Conservation (phyloP, 257 asterid genomes). For the Datura wrightii region DNA sequence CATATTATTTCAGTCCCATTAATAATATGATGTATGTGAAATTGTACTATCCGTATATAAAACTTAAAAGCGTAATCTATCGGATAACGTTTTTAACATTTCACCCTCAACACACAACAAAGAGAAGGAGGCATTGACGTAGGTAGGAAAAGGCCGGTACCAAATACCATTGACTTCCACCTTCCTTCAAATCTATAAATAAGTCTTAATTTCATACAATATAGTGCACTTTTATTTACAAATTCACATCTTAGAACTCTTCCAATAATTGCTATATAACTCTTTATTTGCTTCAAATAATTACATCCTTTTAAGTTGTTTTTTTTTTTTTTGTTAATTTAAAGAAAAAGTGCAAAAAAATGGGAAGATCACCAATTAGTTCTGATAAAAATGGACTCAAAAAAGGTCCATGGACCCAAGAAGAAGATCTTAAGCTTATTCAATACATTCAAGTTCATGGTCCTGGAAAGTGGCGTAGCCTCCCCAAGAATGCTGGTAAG, state of each 20-base stretch:
- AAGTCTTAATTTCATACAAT: slow-evolving; percentile 12
- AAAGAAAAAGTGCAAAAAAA: slow-evolving; percentile 16
- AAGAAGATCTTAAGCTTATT: slow-evolving; percentile 70
- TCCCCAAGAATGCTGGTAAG: slow-evolving; percentile 78
- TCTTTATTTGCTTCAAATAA: slow-evolving; percentile 20
- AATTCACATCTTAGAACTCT: background rate
- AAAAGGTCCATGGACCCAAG: slow-evolving; percentile 49
- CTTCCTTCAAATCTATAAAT: slow-evolving; percentile 46
- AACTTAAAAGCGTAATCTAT: too few species aligned
- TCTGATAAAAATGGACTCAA: slow-evolving; percentile 62
- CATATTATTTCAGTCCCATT: too few species aligned
- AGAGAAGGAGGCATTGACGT: slow-evolving; percentile 30
- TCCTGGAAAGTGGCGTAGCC: slow-evolving; percentile 78
- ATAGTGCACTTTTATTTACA: slow-evolving; percentile 29
- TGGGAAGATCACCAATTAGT: slow-evolving; percentile 82
- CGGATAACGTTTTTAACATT: background rate
- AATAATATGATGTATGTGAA: background rate
- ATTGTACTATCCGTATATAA: too few species aligned
- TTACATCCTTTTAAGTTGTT: too few species aligned
- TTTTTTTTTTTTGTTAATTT: too few species aligned
- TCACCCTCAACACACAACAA: slow-evolving; percentile 15
- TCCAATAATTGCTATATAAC: too few species aligned
- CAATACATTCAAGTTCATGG: slow-evolving; percentile 62
- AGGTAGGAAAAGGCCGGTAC: slow-evolving; percentile 62
- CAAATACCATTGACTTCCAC: slow-evolving; percentile 75